Evolutionary conservation across 768 basidiomycete species (phyloP), one percentile per base, ranked within the genome.

Genomic region (Lanmaoa rubissima): DNA sequence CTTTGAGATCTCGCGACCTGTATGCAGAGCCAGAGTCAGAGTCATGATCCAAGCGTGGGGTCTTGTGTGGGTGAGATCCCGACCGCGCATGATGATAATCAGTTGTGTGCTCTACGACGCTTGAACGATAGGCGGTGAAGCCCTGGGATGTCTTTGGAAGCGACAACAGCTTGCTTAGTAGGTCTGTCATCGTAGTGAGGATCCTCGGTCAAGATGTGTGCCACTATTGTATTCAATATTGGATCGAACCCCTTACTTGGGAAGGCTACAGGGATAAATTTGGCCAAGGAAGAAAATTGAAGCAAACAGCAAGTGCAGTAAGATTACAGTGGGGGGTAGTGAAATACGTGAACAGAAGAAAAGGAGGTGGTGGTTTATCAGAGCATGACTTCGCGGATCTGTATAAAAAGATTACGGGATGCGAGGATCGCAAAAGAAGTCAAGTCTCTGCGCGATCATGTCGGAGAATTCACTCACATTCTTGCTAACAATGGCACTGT

Each of bases 11-110:
- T 66, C 61, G 75, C 63, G 76, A 78, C 67, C 88, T 83, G 71
- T 78, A 83, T 63, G 85, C 82, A 69, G 85, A 83, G 61, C 80
- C 81, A 63, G 85, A 79, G 74, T 89, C 87, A 72, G 81, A 83
- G 77, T 87, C 85, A 64, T 75, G 74, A 60, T 80, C 80, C 72
- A 87, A 75, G 60, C 87, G 85, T 59, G 85, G 79, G 55, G 82
- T 82, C 77, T 91, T 90, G 72, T 79, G 81, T 61, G 82, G 81
- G 75, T 80, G 83, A 72, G 82, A 82, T 68, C 75, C 80, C 66
- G 76, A 79, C 73, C 78, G 78, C 55, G 78, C 75, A 53, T 61
- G 57, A 21, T 40, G 57, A 21, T 40, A 57, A 56, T 76, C 70
- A 31, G 61, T 1, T 9, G 67, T 51, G 28, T n/a, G 54, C 53